Base-by-base conservation (phyloP, 441 rosid species). In the Brassica balearica region DNA sequence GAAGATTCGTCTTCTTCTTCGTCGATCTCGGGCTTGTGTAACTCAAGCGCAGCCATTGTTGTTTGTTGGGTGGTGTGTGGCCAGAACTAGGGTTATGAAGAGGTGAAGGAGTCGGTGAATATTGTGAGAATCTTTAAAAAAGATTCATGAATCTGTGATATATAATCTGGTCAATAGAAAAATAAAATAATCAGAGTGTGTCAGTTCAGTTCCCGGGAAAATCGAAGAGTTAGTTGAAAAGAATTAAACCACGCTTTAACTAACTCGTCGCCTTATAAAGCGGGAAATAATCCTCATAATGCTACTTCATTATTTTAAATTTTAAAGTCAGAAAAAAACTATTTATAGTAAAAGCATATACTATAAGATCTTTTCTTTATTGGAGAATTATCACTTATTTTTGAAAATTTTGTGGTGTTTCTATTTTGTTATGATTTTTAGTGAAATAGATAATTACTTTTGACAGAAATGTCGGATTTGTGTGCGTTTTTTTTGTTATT, bases 1-100 rank as follows among this genome's bases (percentile, higher is more conserved):
- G 95, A 91, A 9, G 92, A 90, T 25, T 73, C 69, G 58, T 48
- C 34, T 36, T 83, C 88, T 12, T 84, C 84, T 6, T 84, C 77
- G 67, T 56, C 78, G 14, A 43, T 43, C 32, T 55, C 72, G 4
- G 69, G 68, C 8, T 64, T 29, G 68, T 70, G 72, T 58, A 66
- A 29, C 51, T 69, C 34, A 23, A 80, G 74, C 58, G 82, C 68
- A 56, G 82, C 72, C 82, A 74, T 32, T 32, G 38, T 32, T 32
- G 38, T 32, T 29, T 58, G 56, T 51, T 14, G 56, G 0, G 38
- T 34, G 43, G 43, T 55, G 32, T 70, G 60, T 38, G 23, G 7
- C 2, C 5, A 34, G 61, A 55, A 3, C 23, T 75, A 76, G 67
- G 62, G 72, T 43, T 56, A 5, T 17, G 51, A 2, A 23, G 12